A percentile compares a stretch with the other conserved stretches of the same genome.
phyloP scores from a whole-genome alignment of 306 rosid genomes.

The Sphenostylis stenocarpa region DNA sequence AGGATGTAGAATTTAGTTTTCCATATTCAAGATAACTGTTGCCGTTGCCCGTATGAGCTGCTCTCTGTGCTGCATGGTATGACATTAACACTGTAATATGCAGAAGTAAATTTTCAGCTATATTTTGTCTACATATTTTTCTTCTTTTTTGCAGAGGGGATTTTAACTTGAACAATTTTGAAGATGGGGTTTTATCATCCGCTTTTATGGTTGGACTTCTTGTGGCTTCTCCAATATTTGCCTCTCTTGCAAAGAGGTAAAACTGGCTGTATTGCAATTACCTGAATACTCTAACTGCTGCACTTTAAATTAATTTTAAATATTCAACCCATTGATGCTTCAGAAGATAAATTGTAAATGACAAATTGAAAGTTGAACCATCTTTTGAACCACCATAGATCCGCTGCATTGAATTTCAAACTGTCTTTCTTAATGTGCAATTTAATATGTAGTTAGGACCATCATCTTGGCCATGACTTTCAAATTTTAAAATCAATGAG shows the following conservation, averaged over 20 bases:
- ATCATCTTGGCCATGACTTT: slow-evolving; percentile 11
- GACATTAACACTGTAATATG: not conserved
- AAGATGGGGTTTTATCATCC: slow-evolving; percentile 69
- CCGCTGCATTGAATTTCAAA: too few species aligned
- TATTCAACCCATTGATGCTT: slow-evolving; percentile 16
- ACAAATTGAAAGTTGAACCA: slow-evolving; percentile 12
- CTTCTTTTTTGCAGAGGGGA: slow-evolving; percentile 49
- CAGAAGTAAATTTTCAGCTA: slow-evolving; percentile 14
- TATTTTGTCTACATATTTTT: not conserved
- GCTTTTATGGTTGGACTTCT: slow-evolving; percentile 81
- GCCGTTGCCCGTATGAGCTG: not conserved
- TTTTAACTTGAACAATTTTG: slow-evolving; percentile 63
- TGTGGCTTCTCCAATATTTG: slow-evolving; percentile 72
- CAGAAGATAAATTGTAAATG: not conserved
- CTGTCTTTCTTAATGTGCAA: not conserved
- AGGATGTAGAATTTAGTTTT: not conserved
- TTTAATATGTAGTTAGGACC: not conserved
- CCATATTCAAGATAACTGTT: slow-evolving; percentile 4
- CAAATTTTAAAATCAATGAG: not conserved
- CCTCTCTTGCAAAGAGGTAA: slow-evolving; percentile 62
- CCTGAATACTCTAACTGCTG: not conserved
- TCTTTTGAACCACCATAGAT: not conserved
- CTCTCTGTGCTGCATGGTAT: not conserved
- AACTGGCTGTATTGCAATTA: not conserved
- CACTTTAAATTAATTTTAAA: not conserved